Evolutionary conservation across 805 yeast genomes (phyloP), one percentile per base, ranked within the genome.

Genomic region (Middelhovenomyces tepae): DNA sequence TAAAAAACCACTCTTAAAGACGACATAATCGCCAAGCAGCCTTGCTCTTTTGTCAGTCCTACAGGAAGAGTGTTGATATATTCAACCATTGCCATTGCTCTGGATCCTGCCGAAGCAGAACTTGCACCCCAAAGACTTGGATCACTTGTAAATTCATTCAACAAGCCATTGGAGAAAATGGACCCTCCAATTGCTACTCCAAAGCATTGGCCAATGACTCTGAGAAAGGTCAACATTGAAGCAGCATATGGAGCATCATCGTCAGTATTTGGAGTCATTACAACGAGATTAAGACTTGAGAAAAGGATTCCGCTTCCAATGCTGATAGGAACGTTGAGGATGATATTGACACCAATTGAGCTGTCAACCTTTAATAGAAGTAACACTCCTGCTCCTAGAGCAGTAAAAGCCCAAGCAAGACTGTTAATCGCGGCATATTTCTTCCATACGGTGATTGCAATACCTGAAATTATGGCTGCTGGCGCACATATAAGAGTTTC

Each of bases 311-410:
- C 78, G 33, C 62, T 52, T 0, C 71, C 65, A 3, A 67, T 54
- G 10, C 76, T 74, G 2, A 53, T 44, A 7, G 66, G 47, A 20
- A 72, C 62, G 40, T 64, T 62, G 14, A 61, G 46, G 3, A 72
- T 73, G 24, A 72, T 59, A 37, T 60, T 58, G 19, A 48, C 36
- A 2, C 64, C 54, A 4, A 47, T 40, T 3, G 59, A 34, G 1
- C 69, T 54, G 32, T 64, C 51, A 8, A 50, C 57, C 2, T 53
- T 48, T 15, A 72, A 53, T 11, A 68, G 42, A 2, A 53, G 32
- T 5, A 70, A 30, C 6, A 70, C 28, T 0, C 74, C 78, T 24
- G 49, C 35, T 4, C 77, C 77, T n/a, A 68, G 37, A 2, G 65
- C 54, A 4, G 59, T 54, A 5, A 65, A 27, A 2, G 53, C 43